Evolutionary conservation across 441 rosid genomes (phyloP), one percentile per base, ranked within the genome.

Genomic region (Gossypium schwendimanii): DNA sequence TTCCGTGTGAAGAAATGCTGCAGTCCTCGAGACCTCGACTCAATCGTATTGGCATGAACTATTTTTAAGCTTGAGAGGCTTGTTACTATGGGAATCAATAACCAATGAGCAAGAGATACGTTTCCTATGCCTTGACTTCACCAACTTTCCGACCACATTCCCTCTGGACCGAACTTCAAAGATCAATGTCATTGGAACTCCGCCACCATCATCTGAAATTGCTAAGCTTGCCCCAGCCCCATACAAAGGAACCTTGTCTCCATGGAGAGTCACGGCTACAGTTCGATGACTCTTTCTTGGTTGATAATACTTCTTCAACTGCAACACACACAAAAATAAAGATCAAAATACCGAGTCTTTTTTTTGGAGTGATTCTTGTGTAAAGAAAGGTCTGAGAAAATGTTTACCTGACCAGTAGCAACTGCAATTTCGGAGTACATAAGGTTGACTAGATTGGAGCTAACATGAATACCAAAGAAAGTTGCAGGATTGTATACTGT

Each of bases 191-290:
- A 91, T 55, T 0, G 90, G 90, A 77, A 89, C 84, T 75, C 80
- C 81, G 1, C 79, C 78, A 0, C 64, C 76, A 3, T 66, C 21
- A 45, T 84, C 85, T 1, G 89, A 81, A 33, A 55, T 61, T 4
- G 72, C 73, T 21, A 88, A 78, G 76, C 88, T 81, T 0, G 86
- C 81, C 39, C 91, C 89, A 6, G 90, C 93, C 1, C 90, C 94
- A 9, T 88, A 89, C 20, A 89, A 77, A 28, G 91, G 90, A 68
- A 87, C 83, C 70, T 72, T 85, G 3, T 73, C 76, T 69, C 87
- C 97, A 64, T 78, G 9, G 3, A 89, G 83, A 63, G 69, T 80
- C 60, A 88, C 84, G 15, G 7, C 73, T 18, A 86, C 80, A 0
- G 80, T 39, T 26, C 84, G 72, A 55, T 75, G 79, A 39, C 87